These are phyloP conservation scores for Vinca minor DNA, from an alignment of 257 asterid genomes.

Conservation along the genomic window DNA sequence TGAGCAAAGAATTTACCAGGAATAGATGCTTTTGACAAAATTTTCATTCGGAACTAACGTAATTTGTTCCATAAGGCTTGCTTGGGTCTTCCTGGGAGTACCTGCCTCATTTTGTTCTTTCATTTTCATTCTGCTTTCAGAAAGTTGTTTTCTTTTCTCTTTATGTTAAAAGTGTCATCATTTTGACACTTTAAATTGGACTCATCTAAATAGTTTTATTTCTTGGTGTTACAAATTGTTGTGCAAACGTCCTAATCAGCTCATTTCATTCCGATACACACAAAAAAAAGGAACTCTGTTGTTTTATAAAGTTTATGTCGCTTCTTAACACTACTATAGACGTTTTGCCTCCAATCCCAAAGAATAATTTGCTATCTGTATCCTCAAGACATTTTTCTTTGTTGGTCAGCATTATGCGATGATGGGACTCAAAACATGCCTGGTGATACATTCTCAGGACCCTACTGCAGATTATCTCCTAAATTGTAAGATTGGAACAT, in stretches of 20 bases:
- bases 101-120: background rate
- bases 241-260: background rate
- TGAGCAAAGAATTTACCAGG: too few relatives aligned
- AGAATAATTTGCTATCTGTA: background rate
- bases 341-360: background rate
- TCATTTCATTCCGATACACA: background rate
- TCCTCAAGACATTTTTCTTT: constrained; percentile 4
- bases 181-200: background rate
- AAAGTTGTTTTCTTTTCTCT: too few relatives aligned
- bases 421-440: constrained; percentile 74
- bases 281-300: too few relatives aligned
- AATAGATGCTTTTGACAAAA: too few relatives aligned
- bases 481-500: constrained; percentile 68
- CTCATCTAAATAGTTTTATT: background rate
- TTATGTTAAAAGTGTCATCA: too few relatives aligned
- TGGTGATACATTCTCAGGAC: constrained; percentile 87
- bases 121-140: background rate
- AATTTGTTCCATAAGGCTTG: background rate
- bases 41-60: background rate
- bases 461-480: constrained; percentile 72
- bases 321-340: background rate
- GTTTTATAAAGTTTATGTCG: too few relatives aligned
- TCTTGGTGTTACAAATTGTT: background rate
- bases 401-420: constrained; percentile 74
- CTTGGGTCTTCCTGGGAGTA: too few relatives aligned